Percentiles rank a stretch among this genome's conserved stretches.
Evolutionary conservation across 23 red algal genomes (phyloP).

Genomic region (Chondrus crispus): DNA sequence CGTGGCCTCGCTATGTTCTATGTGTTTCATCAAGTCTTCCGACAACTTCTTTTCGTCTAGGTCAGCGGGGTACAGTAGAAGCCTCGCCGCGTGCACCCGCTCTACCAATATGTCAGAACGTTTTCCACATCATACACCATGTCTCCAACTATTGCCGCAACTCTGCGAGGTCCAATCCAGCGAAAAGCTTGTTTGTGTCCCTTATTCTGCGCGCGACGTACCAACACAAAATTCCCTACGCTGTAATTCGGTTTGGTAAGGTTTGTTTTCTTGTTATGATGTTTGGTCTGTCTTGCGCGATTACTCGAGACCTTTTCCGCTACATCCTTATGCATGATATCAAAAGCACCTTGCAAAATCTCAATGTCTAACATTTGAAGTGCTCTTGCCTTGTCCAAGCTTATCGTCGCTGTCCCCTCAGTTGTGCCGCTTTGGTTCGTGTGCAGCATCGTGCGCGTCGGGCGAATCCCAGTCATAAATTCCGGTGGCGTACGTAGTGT

Average conservation of each 20-base stretch:
- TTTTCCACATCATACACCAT: not conserved
- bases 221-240: not conserved
- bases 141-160: not conserved
- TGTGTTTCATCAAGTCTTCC: not conserved
- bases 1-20: not conserved
- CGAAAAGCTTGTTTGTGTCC: not conserved
- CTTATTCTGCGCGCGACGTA: not conserved
- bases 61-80: not conserved
- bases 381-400: not conserved
- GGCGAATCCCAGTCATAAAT: constrained; percentile 19
- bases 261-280: constrained; percentile 28
- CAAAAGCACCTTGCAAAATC: not conserved
- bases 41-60: not conserved
- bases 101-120: not conserved
- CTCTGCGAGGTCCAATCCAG: not conserved
- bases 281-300: not conserved
- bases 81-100: not conserved
- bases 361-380: not conserved
- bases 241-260: not conserved
- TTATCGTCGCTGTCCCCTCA: not conserved
- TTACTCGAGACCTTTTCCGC: not conserved
- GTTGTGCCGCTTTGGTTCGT: not conserved
- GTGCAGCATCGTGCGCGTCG: not conserved
- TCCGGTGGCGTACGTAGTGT: not conserved
- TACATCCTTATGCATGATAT: constrained; percentile 5